These are phyloP conservation scores for Saturnispora mendoncae DNA, from an alignment of 805 yeast species.

Conservation along the genomic window DNA sequence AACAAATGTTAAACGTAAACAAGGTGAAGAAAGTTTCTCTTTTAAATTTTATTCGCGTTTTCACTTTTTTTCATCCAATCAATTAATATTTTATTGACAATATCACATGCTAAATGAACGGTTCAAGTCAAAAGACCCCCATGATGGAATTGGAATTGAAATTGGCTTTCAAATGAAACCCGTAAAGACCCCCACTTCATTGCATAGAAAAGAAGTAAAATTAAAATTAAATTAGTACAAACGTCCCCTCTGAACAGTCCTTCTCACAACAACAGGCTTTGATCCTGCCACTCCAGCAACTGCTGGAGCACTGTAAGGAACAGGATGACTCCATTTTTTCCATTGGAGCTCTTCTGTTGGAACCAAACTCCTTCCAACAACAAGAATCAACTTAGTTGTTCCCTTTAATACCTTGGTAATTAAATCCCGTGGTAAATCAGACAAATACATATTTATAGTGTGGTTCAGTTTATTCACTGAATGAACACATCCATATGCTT, in stretches of 20 bases:
- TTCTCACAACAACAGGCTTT: constrained; percentile 39
- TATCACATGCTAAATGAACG: no score
- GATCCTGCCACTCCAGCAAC: constrained; percentile 31
- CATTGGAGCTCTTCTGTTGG: constrained; percentile 38
- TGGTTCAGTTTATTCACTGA: constrained; percentile 39
- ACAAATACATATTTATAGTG: constrained; percentile 41
- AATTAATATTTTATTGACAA: no score
- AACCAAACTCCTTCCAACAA: constrained; percentile 57
- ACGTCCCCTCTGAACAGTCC: constrained; percentile 36
- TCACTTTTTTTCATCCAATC: no score
- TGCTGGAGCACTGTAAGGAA: constrained; percentile 35
- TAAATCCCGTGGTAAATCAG: constrained; percentile 13
- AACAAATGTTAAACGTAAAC: neutral
- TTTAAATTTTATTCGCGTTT: no score
- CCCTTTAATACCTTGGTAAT: constrained; percentile 13
- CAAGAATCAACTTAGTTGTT: constrained; percentile 32
- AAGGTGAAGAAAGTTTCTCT: neutral
- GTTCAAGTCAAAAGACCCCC: neutral
- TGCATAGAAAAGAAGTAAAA: neutral
- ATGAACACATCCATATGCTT: constrained; percentile 58
- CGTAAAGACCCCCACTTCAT: no score
- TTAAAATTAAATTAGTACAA: constrained; percentile 4
- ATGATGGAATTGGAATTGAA: neutral
- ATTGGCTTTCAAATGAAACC: neutral
- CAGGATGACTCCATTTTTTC: constrained; percentile 7